Conservation (phyloP, 768 basidiomycete species). For the Termitomyces sp. region DNA sequence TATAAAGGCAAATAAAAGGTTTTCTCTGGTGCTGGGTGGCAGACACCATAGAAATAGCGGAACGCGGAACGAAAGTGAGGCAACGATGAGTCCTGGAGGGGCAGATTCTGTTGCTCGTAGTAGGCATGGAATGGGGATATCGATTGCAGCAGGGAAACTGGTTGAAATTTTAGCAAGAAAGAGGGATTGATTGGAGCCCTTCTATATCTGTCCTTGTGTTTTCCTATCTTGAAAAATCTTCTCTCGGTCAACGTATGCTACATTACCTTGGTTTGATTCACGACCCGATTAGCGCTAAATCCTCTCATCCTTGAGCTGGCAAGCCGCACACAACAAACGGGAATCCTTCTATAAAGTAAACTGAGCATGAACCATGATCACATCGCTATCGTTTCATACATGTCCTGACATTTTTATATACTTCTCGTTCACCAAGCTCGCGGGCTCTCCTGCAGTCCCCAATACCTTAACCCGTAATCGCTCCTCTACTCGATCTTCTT, state of each 20-base stretch:
- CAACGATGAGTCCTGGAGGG: conserved; percentile 26
- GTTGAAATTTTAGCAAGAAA: conserved; percentile 46
- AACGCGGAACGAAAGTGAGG: conserved; percentile 12
- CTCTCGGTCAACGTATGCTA: not conserved
- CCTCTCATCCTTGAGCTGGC: not conserved
- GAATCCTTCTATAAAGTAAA: not conserved
- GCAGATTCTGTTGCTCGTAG: conserved; percentile 10
- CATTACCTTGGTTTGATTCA: not conserved
- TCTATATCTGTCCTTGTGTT: not conserved
- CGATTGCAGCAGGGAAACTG: conserved; percentile 49
- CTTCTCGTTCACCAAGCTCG: not conserved
- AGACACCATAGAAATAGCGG: conserved; percentile 8
- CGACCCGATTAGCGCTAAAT: not conserved
- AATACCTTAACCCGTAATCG: not conserved
- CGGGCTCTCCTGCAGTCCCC: not conserved
- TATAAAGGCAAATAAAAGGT: conserved; percentile 32
- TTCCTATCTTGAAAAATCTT: not conserved
- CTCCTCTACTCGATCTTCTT: not conserved
- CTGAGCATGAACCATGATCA: not conserved
- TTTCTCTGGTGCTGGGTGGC: conserved; percentile 51
- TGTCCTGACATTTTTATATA: not conserved
- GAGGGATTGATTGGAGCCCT: conserved; percentile 7
- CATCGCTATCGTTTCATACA: not conserved
- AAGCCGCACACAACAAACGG: not conserved
- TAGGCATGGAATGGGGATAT: conserved; percentile 27